Conservation (phyloP, 2,329 filamentous ascomycete species). For the Fusarium albosuccineum region DNA sequence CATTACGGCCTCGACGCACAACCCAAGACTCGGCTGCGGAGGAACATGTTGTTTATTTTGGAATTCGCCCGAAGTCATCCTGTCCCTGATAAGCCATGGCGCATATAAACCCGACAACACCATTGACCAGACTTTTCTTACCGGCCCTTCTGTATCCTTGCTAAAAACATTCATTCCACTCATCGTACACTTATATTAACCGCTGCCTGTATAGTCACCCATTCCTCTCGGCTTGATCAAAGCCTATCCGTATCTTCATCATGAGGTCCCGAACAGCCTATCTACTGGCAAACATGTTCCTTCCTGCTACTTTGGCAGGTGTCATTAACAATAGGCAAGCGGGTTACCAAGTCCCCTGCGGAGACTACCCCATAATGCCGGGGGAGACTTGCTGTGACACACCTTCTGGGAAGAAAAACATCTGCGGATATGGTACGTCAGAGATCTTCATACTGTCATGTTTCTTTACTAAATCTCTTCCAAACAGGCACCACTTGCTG, state of each 20-base stretch:
- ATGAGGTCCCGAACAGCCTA: not conserved
- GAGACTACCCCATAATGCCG: not conserved
- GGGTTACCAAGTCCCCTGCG: too few species aligned
- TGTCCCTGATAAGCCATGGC: not conserved
- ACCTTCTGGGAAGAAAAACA: not conserved
- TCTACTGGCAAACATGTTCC: not conserved
- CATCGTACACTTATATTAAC: too few species aligned
- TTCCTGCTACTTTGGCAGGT: not conserved
- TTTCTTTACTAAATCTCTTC: not conserved
- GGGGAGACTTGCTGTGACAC: not conserved
- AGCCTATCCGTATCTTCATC: not conserved
- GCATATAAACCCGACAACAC: not conserved
- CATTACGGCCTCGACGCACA: not conserved
- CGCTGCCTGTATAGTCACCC: too few species aligned
- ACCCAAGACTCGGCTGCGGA: not conserved
- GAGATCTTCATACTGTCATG: not conserved
- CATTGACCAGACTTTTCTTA: not conserved
- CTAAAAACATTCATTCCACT: too few species aligned
- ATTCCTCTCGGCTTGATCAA: too few species aligned
- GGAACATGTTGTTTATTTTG: not conserved
- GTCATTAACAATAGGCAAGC: not conserved
- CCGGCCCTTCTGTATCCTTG: not conserved
- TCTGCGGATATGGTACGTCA: not conserved
- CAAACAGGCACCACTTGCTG: too few species aligned
- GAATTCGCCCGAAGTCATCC: not conserved